phyloP scores from a whole-genome alignment of 2,329 filamentous ascomycete genomes.

The Pseudocercospora eumusae region DNA sequence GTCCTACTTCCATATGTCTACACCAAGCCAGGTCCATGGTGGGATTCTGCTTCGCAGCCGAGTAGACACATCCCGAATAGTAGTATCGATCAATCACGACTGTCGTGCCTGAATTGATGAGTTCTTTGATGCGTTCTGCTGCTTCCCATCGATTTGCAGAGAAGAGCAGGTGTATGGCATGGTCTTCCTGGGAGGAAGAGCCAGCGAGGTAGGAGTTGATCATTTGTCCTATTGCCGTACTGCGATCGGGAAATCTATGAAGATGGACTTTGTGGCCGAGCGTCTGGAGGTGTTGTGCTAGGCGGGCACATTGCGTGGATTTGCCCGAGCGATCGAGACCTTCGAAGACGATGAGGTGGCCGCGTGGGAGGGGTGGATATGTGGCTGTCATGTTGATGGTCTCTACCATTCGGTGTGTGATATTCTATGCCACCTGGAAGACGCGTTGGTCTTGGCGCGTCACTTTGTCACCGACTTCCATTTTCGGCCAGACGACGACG shows the following conservation, averaged over 20 bases:
- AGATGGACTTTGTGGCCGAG: conserved; percentile 57
- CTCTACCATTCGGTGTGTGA: not conserved
- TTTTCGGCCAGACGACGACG: conserved; percentile 1
- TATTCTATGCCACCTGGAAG: not conserved
- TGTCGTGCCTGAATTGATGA: conserved; percentile 66
- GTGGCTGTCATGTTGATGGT: not conserved
- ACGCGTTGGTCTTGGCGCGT: conserved; percentile 17
- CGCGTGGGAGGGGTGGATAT: conserved; percentile 41
- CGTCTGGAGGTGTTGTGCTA: conserved; percentile 57
- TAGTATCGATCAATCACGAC: conserved; percentile 92
- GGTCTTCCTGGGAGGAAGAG: conserved; percentile 73
- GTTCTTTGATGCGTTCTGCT: conserved; percentile 45
- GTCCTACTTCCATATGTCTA: conserved; percentile 76
- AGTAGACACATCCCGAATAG: conserved; percentile 92
- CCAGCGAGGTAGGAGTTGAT: conserved; percentile 81
- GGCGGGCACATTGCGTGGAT: conserved; percentile 78
- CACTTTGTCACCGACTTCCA: too few species aligned
- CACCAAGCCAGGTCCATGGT: conserved; percentile 75
- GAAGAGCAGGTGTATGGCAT: conserved; percentile 86
- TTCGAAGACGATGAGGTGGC: conserved; percentile 80
- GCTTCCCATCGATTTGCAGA: conserved; percentile 88
- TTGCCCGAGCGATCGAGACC: conserved; percentile 89
- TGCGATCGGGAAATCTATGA: conserved; percentile 73
- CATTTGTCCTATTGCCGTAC: conserved; percentile 81
- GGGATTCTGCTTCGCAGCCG: conserved; percentile 78